phyloP scores from a whole-genome alignment of 148 eudicot species.

The Spergularia bocconei region DNA sequence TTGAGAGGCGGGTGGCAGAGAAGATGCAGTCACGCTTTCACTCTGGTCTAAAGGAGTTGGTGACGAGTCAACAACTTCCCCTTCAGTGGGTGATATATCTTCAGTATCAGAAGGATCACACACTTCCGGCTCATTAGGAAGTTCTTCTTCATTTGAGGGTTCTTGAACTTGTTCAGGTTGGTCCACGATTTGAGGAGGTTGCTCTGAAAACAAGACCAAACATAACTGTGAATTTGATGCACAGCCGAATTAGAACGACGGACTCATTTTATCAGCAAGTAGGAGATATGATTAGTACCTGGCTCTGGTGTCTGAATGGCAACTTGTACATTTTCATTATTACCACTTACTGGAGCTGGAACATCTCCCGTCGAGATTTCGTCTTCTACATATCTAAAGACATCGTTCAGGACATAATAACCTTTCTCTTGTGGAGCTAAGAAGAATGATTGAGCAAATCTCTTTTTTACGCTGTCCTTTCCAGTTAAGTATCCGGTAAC shows the following conservation, averaged over 20 bases:
- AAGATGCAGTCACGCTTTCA: slow-evolving; percentile 29
- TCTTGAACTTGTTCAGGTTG: slow-evolving; percentile 30
- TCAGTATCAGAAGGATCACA: slow-evolving; percentile 56
- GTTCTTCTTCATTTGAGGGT: slow-evolving; percentile 40
- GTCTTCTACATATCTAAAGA: slow-evolving; percentile 63
- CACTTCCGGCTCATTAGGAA: slow-evolving; percentile 47
- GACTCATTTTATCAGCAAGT: not conserved
- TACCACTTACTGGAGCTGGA: slow-evolving; percentile 23
- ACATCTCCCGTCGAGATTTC: slow-evolving; percentile 20
- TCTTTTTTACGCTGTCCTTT: slow-evolving; percentile 48
- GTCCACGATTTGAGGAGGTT: slow-evolving; percentile 34
- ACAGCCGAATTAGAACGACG: not conserved
- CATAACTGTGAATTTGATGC: slow-evolving; percentile 11
- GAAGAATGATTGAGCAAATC: slow-evolving; percentile 73
- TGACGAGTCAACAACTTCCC: slow-evolving; percentile 50
- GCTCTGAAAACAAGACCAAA: slow-evolving; percentile 41
- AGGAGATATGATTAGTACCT: slow-evolving; percentile 22
- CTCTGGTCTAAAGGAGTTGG: slow-evolving; percentile 34
- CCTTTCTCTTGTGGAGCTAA: slow-evolving; percentile 91
- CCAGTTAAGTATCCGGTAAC: slow-evolving; percentile 83
- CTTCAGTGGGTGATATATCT: slow-evolving; percentile 42
- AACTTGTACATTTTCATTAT: slow-evolving; percentile 27
- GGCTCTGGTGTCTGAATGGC: slow-evolving; percentile 31
- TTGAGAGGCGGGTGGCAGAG: slow-evolving; percentile 40
- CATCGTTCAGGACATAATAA: slow-evolving; percentile 82